phyloP scores from a whole-genome alignment of 768 basidiomycete genomes.

The Leccinellum rugosiceps region DNA sequence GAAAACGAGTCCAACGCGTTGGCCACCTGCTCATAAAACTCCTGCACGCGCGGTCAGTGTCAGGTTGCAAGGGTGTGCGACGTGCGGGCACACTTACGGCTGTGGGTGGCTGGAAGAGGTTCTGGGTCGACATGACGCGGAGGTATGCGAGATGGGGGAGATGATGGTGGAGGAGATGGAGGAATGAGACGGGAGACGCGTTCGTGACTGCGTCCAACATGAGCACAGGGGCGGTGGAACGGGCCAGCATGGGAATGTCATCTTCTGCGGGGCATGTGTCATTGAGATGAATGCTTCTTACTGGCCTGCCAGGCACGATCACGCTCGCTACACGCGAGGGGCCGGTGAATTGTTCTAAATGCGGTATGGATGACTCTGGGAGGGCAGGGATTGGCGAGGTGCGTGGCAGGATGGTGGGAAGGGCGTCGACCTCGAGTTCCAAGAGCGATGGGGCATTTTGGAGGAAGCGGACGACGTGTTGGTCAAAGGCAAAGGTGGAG shows the following conservation, averaged over 20 bases:
- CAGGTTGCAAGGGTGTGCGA: not conserved
- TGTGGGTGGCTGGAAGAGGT: constrained; percentile 47
- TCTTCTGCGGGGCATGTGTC: constrained; percentile 58
- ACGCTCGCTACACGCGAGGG: constrained; percentile 51
- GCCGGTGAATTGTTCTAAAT: constrained; percentile 58
- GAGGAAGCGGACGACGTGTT: constrained; percentile 58
- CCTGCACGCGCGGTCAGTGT: constrained; percentile 34
- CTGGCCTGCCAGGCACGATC: constrained; percentile 64
- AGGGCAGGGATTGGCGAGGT: constrained; percentile 22
- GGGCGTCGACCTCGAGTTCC: constrained; percentile 51
- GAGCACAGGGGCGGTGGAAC: constrained; percentile 47
- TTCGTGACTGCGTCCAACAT: constrained; percentile 60
- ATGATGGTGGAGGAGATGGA: constrained; percentile 51
- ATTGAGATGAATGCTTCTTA: constrained; percentile 59
- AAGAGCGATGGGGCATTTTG: constrained; percentile 49
- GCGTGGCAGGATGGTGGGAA: constrained; percentile 30
- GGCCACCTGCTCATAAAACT: constrained; percentile 62
- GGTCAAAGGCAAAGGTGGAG: constrained; percentile 60
- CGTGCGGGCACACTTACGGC: constrained; percentile 33
- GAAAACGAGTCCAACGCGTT: constrained; percentile 54
- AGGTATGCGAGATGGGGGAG: constrained; percentile 64
- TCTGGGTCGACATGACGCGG: constrained; percentile 57
- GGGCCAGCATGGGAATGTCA: constrained; percentile 49
- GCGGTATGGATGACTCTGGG: constrained; percentile 36
- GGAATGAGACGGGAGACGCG: constrained; percentile 53